A percentile compares a stretch with the other conserved stretches of the same genome.
phyloP scores from a whole-genome alignment of 2,329 filamentous ascomycete genomes.

The Botrytis aclada region DNA sequence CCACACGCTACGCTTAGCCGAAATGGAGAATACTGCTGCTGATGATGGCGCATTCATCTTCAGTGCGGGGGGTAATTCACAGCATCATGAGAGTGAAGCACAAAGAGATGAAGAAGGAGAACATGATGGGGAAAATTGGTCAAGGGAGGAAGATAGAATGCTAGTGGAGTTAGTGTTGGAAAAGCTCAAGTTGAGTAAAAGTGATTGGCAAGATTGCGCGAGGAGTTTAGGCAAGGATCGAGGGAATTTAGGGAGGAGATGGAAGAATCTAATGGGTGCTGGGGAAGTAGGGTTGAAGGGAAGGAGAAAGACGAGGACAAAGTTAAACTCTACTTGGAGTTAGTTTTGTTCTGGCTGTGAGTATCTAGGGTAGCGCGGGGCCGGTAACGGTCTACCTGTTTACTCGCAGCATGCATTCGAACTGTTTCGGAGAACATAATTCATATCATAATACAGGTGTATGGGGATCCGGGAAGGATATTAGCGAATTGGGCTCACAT shows the following conservation, averaged over 20 bases:
- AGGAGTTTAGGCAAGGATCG: slow-evolving; percentile 60
- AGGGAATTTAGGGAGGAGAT: slow-evolving; percentile 54
- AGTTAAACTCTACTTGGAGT: slow-evolving; percentile 56
- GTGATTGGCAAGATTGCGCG: slow-evolving; percentile 66
- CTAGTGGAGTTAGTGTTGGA: slow-evolving; percentile 66
- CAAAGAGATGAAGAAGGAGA: slow-evolving; percentile 27
- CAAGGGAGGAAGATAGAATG: slow-evolving; percentile 60
- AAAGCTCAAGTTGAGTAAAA: slow-evolving; percentile 61
- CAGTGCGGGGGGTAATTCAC: neutral
- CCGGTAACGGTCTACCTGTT: neutral
- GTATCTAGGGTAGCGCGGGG: neutral
- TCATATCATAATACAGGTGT: neutral
- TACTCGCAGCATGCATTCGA: neutral
- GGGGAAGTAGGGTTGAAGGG: slow-evolving; percentile 59
- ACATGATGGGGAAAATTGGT: slow-evolving; percentile 47
- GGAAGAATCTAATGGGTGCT: slow-evolving; percentile 59
- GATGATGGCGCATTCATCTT: slow-evolving; percentile 2
- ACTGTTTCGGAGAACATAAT: neutral
- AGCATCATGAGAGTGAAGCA: slow-evolving; percentile 13
- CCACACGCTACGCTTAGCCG: slow-evolving; percentile 47
- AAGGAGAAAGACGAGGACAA: slow-evolving; percentile 42
- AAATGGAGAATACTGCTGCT: slow-evolving; percentile 5
- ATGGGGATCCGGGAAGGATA: neutral
- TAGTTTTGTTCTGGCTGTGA: slow-evolving; percentile 29
- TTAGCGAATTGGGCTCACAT: neutral